Base-by-base conservation (phyloP, 371 early-diverging fungal species). In the Rhizopus arrhizus region DNA sequence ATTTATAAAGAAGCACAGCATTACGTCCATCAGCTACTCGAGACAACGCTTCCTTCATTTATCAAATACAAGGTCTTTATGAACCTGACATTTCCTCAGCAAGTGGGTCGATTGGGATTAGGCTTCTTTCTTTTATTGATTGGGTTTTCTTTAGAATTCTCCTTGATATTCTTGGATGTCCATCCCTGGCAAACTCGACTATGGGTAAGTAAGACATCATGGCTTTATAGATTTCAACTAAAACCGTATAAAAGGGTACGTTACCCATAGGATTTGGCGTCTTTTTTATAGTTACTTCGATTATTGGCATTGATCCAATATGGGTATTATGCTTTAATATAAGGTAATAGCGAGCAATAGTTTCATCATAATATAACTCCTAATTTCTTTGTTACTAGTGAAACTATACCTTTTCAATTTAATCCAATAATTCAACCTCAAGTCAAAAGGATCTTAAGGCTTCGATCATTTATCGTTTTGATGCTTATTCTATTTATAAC, bases 161-260 rank as follows among this genome's bases (percentile, higher is more conserved):
- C 80, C 56, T 65, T 86, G 59, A 83, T 88, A 32, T 86, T 88
- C 60, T 65, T 86, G 54, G 74, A 85, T 63, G 62, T 76, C 15
- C 70, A 65, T 41, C 83, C 85, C 9, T 78, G 80, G 64, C 73
- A 74, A 31, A 52, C 70, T 13, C 68, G 87, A 32, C 61, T 81
- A 42, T 87, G 84, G 85, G 87, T 86, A 81, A 64, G 36, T 48
- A 41, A 33, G 53, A 45, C 29, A 49, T 13, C 9, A 50, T 53
- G 33, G 42, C 47, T 45, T 38, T 33, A 29, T 33, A 6, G 31
- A 10, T 12, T 15, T 33, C 3, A 10, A 33, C 10, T 49, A 54
- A 13, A n/a, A 45, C 9, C 28, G 31, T 58, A 56, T 31, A 28
- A 13, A 48, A 80, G 80, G 80, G 74, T 47, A 34, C 72, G 10